phyloP scores from a whole-genome alignment of 2,329 filamentous ascomycete genomes.

The Pseudogymnoascus sp. region DNA sequence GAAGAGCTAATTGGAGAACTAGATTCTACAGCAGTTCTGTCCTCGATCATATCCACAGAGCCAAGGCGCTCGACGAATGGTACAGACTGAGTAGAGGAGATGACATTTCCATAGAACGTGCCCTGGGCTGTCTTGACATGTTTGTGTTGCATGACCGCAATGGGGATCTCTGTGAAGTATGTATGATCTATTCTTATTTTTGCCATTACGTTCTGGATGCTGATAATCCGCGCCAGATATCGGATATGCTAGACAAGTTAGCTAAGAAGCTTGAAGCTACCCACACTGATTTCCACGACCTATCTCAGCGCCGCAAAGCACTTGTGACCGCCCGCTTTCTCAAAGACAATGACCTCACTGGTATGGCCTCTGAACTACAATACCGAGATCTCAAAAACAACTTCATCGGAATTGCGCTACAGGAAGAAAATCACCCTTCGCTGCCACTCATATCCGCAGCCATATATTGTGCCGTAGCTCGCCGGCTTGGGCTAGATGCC shows the following conservation, averaged over 20 bases:
- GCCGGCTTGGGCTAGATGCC: slow-evolving; percentile 67
- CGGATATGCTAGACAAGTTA: slow-evolving; percentile 58
- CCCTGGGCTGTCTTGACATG: slow-evolving; percentile 79
- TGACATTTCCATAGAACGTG: slow-evolving; percentile 60
- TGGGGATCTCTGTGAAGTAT: slow-evolving; percentile 67
- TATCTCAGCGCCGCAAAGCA: slow-evolving; percentile 63
- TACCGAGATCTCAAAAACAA: slow-evolving; percentile 83
- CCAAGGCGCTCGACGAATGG: slow-evolving; percentile 75
- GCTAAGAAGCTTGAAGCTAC: slow-evolving; percentile 49
- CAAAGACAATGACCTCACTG: slow-evolving; percentile 60
- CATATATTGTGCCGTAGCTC: slow-evolving; percentile 78
- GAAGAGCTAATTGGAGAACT: slow-evolving; percentile 16
- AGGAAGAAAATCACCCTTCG: slow-evolving; percentile 66
- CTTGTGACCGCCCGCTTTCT: slow-evolving; percentile 64
- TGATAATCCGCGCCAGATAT: slow-evolving; percentile 42
- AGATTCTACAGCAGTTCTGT: slow-evolving; percentile 72
- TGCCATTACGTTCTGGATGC: not conserved
- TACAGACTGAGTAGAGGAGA: slow-evolving; percentile 45
- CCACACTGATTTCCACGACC: slow-evolving; percentile 46
- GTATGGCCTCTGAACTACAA: slow-evolving; percentile 57
- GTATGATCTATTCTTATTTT: slow-evolving; percentile 3
- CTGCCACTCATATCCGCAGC: slow-evolving; percentile 80
- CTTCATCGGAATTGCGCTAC: slow-evolving; percentile 76
- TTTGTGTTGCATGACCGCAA: slow-evolving; percentile 71
- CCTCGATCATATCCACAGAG: slow-evolving; percentile 74